These are phyloP conservation scores for Phytophthora ramorum DNA, from an alignment of 352 stramenopile genomes.

Conservation along the genomic window DNA sequence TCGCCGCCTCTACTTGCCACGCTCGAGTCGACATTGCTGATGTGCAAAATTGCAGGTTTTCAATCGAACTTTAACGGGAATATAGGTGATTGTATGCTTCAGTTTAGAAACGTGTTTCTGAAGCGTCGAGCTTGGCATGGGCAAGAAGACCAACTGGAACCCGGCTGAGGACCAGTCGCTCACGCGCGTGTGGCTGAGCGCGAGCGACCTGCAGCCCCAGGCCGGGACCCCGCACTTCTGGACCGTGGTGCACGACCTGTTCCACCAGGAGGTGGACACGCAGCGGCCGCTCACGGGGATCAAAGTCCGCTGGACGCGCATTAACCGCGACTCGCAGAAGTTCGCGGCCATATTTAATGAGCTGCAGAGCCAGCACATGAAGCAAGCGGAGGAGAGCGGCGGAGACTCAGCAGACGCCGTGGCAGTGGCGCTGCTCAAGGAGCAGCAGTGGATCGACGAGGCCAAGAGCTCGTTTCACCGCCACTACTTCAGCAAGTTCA, in stretches of 20 bases:
- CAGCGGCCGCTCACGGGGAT: constrained; percentile 75
- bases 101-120: constrained; percentile 51
- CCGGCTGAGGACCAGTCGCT: constrained; percentile 67
- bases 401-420: constrained; percentile 5
- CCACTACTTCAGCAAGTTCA: constrained; percentile 64
- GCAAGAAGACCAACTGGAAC: constrained; percentile 87
- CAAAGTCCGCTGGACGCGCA: constrained; percentile 84
- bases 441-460: constrained; percentile 64
- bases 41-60: constrained; percentile 1
- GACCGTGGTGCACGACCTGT: constrained; percentile 66
- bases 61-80: not conserved
- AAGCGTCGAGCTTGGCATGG: constrained; percentile 49
- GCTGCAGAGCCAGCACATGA: constrained; percentile 42
- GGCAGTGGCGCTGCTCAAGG: constrained; percentile 23
- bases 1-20: constrained; percentile 32
- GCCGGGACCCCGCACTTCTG: constrained; percentile 61
- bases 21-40: constrained; percentile 20
- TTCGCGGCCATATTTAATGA: constrained; percentile 62
- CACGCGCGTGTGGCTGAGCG: constrained; percentile 72
- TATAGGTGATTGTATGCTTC: not conserved
- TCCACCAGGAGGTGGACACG: constrained; percentile 69
- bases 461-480: constrained; percentile 59
- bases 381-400: constrained; percentile 12
- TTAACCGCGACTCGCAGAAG: constrained; percentile 82
- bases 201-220: constrained; percentile 57